Evolutionary conservation across 768 basidiomycete species (phyloP).

Genomic region (Dacryopinax primogenitus): DNA sequence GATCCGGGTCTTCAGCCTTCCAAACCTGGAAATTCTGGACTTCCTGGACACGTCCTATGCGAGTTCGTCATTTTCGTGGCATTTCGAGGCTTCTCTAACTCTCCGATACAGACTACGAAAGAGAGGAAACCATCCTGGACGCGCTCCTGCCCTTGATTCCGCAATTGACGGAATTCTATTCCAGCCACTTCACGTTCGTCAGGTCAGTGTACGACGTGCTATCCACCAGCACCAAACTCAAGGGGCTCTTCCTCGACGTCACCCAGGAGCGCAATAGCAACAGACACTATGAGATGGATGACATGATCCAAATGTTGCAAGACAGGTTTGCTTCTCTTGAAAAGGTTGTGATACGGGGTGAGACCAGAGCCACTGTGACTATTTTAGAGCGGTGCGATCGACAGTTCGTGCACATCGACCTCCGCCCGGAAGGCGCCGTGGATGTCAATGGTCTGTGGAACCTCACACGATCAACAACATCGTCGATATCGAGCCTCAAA

Average conservation of each 20-base stretch:
- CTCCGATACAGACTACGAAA: neutral
- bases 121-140: neutral
- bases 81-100: neutral
- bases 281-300: neutral
- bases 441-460: too few relatives aligned
- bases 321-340: too few relatives aligned
- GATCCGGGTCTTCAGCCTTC: neutral
- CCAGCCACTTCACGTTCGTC: neutral
- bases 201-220: neutral
- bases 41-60: neutral
- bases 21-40: neutral
- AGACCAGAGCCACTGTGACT: too few relatives aligned
- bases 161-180: neutral
- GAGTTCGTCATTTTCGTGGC: neutral
- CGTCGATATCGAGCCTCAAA: too few relatives aligned
- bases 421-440: too few relatives aligned
- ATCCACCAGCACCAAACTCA: neutral
- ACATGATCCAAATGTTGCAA: neutral
- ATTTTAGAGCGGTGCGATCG: too few relatives aligned
- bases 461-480: too few relatives aligned
- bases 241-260: neutral
- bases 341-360: too few relatives aligned
- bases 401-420: too few relatives aligned
- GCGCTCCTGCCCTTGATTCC: neutral
- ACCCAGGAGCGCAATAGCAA: neutral